Conservation (phyloP, 305 asterid genomes). For the Solanum hybrid region DNA sequence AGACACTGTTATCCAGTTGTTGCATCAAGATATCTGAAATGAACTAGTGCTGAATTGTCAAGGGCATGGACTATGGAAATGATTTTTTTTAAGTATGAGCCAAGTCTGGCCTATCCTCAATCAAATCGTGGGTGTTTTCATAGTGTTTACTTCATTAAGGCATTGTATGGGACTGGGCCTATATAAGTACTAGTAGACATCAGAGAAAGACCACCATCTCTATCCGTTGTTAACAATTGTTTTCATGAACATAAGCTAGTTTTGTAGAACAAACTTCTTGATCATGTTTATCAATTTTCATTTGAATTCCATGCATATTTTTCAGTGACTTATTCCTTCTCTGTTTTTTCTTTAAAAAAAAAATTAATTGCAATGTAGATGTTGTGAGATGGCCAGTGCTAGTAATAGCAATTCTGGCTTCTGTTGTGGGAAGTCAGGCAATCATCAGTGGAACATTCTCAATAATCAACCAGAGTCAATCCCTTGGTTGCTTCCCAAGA, state of each 20-base stretch:
- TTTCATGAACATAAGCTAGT: neutral
- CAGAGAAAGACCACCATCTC: neutral
- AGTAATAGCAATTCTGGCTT: slow-evolving; percentile 80
- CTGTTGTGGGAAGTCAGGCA: slow-evolving; percentile 97
- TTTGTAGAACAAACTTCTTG: neutral
- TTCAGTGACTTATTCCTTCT: neutral
- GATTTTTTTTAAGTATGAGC: neutral
- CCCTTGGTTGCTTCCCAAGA: slow-evolving; percentile 94
- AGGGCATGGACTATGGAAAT: neutral
- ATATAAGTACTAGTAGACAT: neutral
- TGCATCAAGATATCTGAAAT: neutral
- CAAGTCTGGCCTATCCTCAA: neutral
- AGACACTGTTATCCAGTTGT: neutral
- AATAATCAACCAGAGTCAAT: slow-evolving; percentile 88
- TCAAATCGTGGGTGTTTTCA: neutral
- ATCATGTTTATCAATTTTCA: neutral
- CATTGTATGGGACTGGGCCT: neutral
- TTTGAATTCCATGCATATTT: neutral
- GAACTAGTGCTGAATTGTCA: neutral
- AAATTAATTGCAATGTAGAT: slow-evolving; percentile 26
- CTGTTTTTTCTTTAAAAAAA: neutral
- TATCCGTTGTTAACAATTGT: neutral
- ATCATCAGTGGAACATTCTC: slow-evolving; percentile 97
- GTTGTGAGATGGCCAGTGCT: slow-evolving; percentile 88
- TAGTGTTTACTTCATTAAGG: neutral